Evolutionary conservation across 345 rosid genomes (phyloP), one percentile per base, ranked within the genome.

Genomic region (Microcos paniculata): DNA sequence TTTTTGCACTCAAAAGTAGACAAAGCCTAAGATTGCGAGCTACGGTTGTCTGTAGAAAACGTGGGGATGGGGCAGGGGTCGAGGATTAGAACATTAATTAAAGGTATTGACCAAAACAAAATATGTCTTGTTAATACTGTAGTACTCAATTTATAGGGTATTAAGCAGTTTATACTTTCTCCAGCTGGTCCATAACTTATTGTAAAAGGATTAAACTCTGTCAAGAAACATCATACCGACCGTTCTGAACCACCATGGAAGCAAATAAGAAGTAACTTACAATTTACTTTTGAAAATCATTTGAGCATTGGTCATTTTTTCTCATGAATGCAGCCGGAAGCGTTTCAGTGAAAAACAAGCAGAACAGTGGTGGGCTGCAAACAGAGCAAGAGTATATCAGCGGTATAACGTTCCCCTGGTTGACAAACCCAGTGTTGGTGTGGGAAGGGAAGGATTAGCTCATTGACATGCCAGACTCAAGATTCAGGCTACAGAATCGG

Each of bases 291-390:
- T 70, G 59, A 18, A 72, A 10, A 13, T 57, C 43, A 13, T 62
- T 74, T 46, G 43, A 61, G 46, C 1, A 59, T 24, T 61, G 58
- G 33, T 30, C 16, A 24, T 19, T 67, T 12, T 67, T 67, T 51
- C 28, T 58, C 43, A 12, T 67, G 28, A 55, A 33, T 73, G 81
- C 88, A 91, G 96, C 76, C 92, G 94, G 40, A 91, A 85, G 82
- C 84, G 85, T 65, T 91, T 91, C 84, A 88, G 85, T 10, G 96
- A 91, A 84, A 88, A 89, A 69, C 91, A 91, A 83, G 94, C 96
- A 16, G 96, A 88, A 74, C 89, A 88, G 70, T 90, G 96, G 96
- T 91, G 96, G 96, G 88, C 89, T 28, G 85, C 85, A 61, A 91
- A 91, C 83, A 82, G 92, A 58, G 90, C 84, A 49, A 83, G 94